Percentiles rank a stretch among this genome's conserved stretches.
phyloP scores from a whole-genome alignment of 2,329 filamentous ascomycete genomes.

The Calonectria pseudoreteaudii region DNA sequence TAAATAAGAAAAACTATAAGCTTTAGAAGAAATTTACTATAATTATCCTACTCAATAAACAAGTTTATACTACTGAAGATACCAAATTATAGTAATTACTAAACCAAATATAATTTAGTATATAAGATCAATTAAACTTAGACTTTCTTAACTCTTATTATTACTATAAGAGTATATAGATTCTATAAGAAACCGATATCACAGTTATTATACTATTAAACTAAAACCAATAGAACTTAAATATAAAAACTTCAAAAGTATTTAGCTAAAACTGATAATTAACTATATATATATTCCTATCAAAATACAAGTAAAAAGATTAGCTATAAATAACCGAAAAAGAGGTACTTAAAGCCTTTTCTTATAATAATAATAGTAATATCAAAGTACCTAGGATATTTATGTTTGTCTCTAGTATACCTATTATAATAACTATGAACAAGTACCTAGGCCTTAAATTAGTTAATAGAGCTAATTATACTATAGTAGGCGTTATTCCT shows the following conservation, averaged over 20 bases:
- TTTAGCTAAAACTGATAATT: neutral
- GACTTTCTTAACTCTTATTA: neutral
- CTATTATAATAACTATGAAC: neutral
- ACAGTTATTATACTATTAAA: neutral
- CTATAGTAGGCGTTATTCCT: fast-evolving
- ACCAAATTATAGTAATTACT: neutral
- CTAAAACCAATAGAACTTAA: too few species aligned
- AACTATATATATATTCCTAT: neutral
- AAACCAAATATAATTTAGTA: neutral
- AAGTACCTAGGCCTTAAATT: neutral
- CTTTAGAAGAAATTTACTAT: neutral
- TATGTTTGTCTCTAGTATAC: neutral
- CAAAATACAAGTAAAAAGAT: neutral
- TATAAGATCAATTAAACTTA: neutral
- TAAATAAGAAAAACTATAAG: neutral
- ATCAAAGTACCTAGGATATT: too few species aligned
- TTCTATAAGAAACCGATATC: neutral
- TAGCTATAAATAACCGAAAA: neutral
- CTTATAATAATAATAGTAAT: neutral
- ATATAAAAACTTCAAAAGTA: neutral
- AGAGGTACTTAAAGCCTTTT: neutral
- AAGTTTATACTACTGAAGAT: neutral
- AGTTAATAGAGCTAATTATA: neutral
- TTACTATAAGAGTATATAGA: neutral
- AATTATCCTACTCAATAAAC: neutral